Evolutionary conservation across 306 rosid genomes (phyloP).

Genomic region (Trifolium fragiferum): DNA sequence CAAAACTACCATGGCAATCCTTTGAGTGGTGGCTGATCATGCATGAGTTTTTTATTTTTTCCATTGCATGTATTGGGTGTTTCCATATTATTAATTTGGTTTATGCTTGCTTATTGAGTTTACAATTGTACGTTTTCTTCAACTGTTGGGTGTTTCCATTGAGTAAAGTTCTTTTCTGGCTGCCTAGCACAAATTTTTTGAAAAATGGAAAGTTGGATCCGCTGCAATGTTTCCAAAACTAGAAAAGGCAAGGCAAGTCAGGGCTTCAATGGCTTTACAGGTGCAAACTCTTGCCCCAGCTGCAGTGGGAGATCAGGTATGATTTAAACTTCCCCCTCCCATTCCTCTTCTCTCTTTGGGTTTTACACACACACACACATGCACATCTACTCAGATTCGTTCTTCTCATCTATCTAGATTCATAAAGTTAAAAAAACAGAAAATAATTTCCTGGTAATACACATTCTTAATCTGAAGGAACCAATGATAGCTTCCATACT

Average conservation of each 20-base stretch:
- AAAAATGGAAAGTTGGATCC: conserved; percentile 85
- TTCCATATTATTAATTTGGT: too few relatives aligned
- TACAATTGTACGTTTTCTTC: conserved; percentile 36
- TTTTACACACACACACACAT: background rate
- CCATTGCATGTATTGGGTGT: conserved; percentile 21
- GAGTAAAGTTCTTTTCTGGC: conserved; percentile 43
- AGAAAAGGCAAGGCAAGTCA: conserved; percentile 81
- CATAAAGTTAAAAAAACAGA: conserved; percentile 18
- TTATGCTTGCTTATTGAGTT: conserved; percentile 28
- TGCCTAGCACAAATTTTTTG: conserved; percentile 88
- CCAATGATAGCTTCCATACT: conserved; percentile 49
- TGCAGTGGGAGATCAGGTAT: conserved; percentile 65
- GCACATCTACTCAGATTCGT: background rate
- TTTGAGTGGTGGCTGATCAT: conserved; percentile 24
- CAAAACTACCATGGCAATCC: conserved; percentile 3
- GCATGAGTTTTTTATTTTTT: conserved; percentile 28
- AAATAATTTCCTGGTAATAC: conserved; percentile 24
- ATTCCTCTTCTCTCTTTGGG: background rate
- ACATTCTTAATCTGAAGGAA: conserved; percentile 54
- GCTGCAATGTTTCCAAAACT: conserved; percentile 80
- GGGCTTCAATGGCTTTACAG: conserved; percentile 85
- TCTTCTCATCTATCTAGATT: conserved; percentile 19
- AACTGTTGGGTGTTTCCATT: conserved; percentile 39
- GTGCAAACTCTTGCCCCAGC: conserved; percentile 62
- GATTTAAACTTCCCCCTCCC: conserved; percentile 32